Evolutionary conservation across 495 filamentous ascomycete species (phyloP).

Genomic region (Talaromyces ruber): DNA sequence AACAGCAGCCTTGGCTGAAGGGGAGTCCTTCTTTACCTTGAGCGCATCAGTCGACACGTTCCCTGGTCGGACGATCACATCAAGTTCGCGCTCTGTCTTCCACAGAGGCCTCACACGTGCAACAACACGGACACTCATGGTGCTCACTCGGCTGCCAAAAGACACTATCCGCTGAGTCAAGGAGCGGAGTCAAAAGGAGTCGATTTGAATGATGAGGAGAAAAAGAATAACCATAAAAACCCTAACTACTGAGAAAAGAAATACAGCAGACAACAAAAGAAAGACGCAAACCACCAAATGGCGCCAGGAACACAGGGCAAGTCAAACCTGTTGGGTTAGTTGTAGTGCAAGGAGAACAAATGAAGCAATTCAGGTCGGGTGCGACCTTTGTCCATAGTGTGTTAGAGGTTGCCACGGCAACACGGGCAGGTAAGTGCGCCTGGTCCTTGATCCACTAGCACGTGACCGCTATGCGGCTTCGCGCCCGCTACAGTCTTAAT

Average conservation of each 20-base stretch:
- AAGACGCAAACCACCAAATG: neutral
- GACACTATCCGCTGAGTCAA: neutral
- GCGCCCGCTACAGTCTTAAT: too few species aligned
- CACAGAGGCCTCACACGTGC: conserved; percentile 84
- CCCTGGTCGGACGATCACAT: conserved; percentile 68
- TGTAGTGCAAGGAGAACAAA: conserved; percentile 4
- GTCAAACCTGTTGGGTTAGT: conserved; percentile 16
- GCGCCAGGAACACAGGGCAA: conserved; percentile 11
- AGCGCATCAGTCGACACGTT: conserved; percentile 12
- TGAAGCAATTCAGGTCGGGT: neutral
- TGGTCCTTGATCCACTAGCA: too few species aligned
- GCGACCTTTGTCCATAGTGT: neutral
- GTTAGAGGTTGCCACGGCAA: conserved; percentile 10
- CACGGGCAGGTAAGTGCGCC: neutral
- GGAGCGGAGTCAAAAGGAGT: conserved; percentile 9
- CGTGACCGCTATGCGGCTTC: too few species aligned
- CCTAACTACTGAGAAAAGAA: neutral
- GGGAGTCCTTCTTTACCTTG: conserved; percentile 20
- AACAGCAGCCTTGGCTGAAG: conserved; percentile 34
- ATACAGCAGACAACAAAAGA: conserved; percentile 8
- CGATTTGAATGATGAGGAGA: neutral
- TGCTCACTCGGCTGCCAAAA: neutral
- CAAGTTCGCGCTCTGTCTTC: conserved; percentile 69
- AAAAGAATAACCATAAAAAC: neutral
- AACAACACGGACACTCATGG: conserved; percentile 71